Evolutionary conservation across 2,329 filamentous ascomycete species (phyloP).

Genomic region (Orbilia oligospora): DNA sequence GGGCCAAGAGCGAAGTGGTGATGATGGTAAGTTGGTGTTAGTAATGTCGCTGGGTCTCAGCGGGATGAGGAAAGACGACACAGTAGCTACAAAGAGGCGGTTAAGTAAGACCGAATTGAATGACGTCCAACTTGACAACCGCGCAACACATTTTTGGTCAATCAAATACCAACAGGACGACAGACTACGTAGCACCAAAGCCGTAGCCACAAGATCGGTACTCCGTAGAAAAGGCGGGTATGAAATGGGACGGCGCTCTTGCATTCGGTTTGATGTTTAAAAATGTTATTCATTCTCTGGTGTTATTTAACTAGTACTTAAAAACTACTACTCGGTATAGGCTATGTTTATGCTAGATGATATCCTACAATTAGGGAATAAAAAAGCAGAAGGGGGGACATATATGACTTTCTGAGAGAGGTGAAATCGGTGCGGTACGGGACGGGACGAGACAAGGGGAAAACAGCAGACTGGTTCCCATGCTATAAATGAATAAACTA

Average conservation of each 20-base stretch:
- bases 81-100: slow-evolving; percentile 55
- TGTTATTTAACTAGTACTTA: slow-evolving; percentile 25
- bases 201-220: neutral
- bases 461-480: slow-evolving; percentile 66
- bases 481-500: slow-evolving; percentile 51
- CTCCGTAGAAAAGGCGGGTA: too few species aligned
- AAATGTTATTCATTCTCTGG: slow-evolving; percentile 20
- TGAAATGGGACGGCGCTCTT: neutral
- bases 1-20: slow-evolving; percentile 6
- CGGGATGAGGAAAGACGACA: slow-evolving; percentile 52
- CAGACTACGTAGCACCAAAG: neutral
- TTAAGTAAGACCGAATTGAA: slow-evolving; percentile 33
- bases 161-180: neutral
- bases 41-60: slow-evolving; percentile 33
- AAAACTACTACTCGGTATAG: slow-evolving; percentile 28
- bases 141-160: slow-evolving; percentile 40
- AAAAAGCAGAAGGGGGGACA: slow-evolving; percentile 51
- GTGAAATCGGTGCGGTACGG: slow-evolving; percentile 65
- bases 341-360: slow-evolving; percentile 42
- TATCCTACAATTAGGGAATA: slow-evolving; percentile 62
- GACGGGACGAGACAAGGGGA: slow-evolving; percentile 65
- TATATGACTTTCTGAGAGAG: slow-evolving; percentile 58
- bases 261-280: neutral
- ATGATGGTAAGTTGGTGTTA: slow-evolving; percentile 32
- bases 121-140: slow-evolving; percentile 38